These are phyloP conservation scores for Biscogniauxia sp. DNA, from an alignment of 2,329 filamentous ascomycete genomes.

Conservation along the genomic window DNA sequence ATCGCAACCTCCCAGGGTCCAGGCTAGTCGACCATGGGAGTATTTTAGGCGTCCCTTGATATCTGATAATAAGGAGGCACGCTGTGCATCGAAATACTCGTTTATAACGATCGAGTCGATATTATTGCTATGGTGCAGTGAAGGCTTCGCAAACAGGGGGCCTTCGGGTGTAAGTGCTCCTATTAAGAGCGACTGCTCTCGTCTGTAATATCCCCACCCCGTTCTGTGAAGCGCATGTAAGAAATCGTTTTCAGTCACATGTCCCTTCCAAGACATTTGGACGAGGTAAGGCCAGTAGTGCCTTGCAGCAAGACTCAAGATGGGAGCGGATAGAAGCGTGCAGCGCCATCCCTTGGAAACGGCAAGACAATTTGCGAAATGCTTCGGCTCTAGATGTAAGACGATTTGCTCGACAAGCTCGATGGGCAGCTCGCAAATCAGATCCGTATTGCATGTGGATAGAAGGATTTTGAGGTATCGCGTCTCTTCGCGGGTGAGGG, in stretches of 20 bases:
- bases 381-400: slow-evolving; percentile 8
- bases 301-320: slow-evolving; percentile 11
- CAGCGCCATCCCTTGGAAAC: slow-evolving; percentile 26
- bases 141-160: not conserved
- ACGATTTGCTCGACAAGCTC: slow-evolving; percentile 22
- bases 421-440: slow-evolving; percentile 22
- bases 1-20: slow-evolving; percentile 3
- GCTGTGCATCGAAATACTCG: not conserved
- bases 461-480: slow-evolving; percentile 23
- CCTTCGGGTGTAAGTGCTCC: not conserved
- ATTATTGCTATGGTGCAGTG: not conserved
- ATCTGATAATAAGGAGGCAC: not conserved
- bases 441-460: slow-evolving; percentile 9
- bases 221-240: not conserved
- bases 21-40: slow-evolving; percentile 23
- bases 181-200: not conserved
- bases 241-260: not conserved
- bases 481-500: slow-evolving; percentile 14
- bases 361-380: slow-evolving; percentile 20
- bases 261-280: slow-evolving; percentile 5
- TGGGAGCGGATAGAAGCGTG: slow-evolving; percentile 19
- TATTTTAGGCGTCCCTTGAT: slow-evolving; percentile 6
- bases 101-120: not conserved
- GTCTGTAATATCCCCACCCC: not conserved
- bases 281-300: slow-evolving; percentile 16